phyloP scores from a whole-genome alignment of 352 stramenopile genomes.

The Globisporangium cystogenes region DNA sequence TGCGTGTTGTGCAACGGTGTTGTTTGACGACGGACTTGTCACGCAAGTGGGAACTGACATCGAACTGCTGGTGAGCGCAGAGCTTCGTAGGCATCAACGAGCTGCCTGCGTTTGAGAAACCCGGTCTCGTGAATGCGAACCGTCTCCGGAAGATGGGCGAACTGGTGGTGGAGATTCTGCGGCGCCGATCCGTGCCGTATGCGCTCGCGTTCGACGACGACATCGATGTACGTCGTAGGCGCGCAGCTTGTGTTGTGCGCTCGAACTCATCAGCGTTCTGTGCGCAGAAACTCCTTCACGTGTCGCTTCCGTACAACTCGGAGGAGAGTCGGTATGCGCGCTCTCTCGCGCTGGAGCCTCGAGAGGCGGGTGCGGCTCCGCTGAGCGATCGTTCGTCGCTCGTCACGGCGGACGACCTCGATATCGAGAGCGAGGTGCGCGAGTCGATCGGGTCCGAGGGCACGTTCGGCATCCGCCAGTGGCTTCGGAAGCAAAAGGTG shows the following conservation, averaged over 20 bases:
- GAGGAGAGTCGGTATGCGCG: constrained; percentile 76
- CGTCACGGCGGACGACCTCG: constrained; percentile 47
- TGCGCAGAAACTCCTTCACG: constrained; percentile 57
- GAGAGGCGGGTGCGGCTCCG: constrained; percentile 57
- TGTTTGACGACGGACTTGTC: too few species aligned
- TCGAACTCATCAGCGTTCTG: not conserved
- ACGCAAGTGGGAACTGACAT: not conserved
- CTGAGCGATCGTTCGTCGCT: constrained; percentile 50
- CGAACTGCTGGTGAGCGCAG: constrained; percentile 18
- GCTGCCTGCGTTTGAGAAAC: constrained; percentile 64
- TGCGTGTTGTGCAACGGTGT: constrained; percentile 9
- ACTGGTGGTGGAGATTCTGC: constrained; percentile 71
- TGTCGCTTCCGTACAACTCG: constrained; percentile 55
- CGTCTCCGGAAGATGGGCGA: constrained; percentile 69
- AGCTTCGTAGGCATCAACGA: constrained; percentile 78
- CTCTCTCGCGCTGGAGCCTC: constrained; percentile 67
- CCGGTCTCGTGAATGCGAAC: constrained; percentile 60
- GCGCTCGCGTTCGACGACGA: constrained; percentile 46
- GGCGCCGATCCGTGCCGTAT: constrained; percentile 65
- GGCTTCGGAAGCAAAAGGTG: constrained; percentile 81
- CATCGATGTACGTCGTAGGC: constrained; percentile 44
- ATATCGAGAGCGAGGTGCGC: constrained; percentile 74
- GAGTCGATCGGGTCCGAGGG: constrained; percentile 70
- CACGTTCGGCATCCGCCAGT: constrained; percentile 76
- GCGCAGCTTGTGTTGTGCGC: not conserved